Conservation (phyloP, 2,329 filamentous ascomycete genomes). For the Neofusicoccum ribis region DNA sequence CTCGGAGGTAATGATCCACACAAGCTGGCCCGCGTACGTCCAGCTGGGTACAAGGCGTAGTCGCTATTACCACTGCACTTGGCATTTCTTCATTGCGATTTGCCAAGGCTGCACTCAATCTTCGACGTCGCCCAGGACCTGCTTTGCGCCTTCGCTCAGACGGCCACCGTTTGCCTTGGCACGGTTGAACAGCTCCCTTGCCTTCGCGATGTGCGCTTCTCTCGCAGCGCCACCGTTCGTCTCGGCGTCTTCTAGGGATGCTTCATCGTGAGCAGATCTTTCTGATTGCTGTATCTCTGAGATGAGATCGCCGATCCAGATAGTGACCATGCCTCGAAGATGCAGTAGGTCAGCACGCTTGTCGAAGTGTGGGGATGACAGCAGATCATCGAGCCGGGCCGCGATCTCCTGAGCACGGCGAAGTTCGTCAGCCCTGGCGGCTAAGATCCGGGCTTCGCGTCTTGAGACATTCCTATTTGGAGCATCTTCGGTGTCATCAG, state of each 20-base stretch:
- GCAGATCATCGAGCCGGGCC: slow-evolving; percentile 67
- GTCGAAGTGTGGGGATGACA: slow-evolving; percentile 70
- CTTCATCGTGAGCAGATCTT: slow-evolving; percentile 20
- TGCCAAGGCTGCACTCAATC: not conserved
- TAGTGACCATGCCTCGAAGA: slow-evolving; percentile 69
- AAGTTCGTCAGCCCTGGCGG: slow-evolving; percentile 50
- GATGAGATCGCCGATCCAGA: slow-evolving; percentile 73
- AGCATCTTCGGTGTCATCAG: not conserved
- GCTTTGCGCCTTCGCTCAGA: slow-evolving; percentile 23
- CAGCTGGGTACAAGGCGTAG: too few relatives aligned
- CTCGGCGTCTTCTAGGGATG: slow-evolving; percentile 23
- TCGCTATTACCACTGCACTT: not conserved
- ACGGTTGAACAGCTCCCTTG: slow-evolving; percentile 27
- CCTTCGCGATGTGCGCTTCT: slow-evolving; percentile 27
- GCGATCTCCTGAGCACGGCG: slow-evolving; percentile 63
- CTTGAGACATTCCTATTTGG: not conserved
- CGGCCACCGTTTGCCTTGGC: slow-evolving; percentile 28
- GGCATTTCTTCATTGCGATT: not conserved
- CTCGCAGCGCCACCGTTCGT: slow-evolving; percentile 23
- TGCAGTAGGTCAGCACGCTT: slow-evolving; percentile 66
- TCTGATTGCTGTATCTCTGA: slow-evolving; percentile 34
- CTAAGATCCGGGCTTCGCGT: slow-evolving; percentile 6
- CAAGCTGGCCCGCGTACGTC: too few relatives aligned
- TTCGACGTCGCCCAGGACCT: not conserved
- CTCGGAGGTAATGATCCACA: too few relatives aligned